These are phyloP conservation scores for Bryoerythrophyllum caledonicum DNA, from an alignment of 225 moss, liverwort and hornwort species.

Conservation along the genomic window DNA sequence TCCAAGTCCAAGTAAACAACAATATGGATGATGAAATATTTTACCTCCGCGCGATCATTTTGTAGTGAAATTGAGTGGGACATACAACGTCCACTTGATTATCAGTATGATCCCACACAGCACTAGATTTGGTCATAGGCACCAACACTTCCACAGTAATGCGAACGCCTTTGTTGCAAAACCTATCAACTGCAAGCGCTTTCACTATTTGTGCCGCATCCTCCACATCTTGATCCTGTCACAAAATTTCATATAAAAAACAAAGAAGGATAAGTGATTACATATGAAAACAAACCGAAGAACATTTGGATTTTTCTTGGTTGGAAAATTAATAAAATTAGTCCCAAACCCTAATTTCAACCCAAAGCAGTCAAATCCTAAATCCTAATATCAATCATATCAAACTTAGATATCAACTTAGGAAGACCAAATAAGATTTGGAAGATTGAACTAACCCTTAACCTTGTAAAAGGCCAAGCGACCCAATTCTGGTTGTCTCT, in stretches of 20 bases:
- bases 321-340: too few species aligned
- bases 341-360: too few species aligned
- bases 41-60: conserved; percentile 72
- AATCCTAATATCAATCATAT: too few species aligned
- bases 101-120: conserved; percentile 71
- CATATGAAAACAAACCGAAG: neutral
- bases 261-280: too few species aligned
- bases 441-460: neutral
- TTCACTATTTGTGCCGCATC: conserved; percentile 75
- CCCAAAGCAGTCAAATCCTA: too few species aligned
- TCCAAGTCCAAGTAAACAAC: neutral
- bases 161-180: conserved; percentile 46
- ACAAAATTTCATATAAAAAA: neutral
- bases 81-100: conserved; percentile 65
- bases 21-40: conserved; percentile 6
- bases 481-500: too few species aligned
- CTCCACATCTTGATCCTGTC: conserved; percentile 54
- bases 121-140: conserved; percentile 57
- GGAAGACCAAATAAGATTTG: too few species aligned
- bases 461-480: too few species aligned
- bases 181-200: conserved; percentile 74
- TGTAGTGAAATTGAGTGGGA: conserved; percentile 64
- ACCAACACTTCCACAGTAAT: conserved; percentile 75
- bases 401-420: too few species aligned
- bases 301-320: too few species aligned